phyloP scores from a whole-genome alignment of 2,329 filamentous ascomycete species.

The Diaporthe citri region DNA sequence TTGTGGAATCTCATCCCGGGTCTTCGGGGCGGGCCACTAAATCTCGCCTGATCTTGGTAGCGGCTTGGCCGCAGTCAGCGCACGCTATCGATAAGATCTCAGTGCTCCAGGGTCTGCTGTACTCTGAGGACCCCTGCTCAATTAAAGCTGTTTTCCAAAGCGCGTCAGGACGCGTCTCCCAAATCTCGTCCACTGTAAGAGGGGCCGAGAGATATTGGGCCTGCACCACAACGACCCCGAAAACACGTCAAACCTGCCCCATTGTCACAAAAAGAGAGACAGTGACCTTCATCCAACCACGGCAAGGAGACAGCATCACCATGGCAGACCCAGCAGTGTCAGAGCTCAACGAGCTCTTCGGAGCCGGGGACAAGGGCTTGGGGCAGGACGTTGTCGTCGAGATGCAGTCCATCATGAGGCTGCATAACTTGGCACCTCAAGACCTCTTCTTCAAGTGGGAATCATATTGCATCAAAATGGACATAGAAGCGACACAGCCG shows the following conservation, averaged over 20 bases:
- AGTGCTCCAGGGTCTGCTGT: not conserved
- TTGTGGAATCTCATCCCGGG: conserved; percentile 21
- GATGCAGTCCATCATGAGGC: conserved; percentile 85
- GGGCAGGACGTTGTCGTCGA: conserved; percentile 84
- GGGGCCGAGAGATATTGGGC: not conserved
- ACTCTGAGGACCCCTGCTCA: conserved; percentile 26
- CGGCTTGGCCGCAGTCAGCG: not conserved
- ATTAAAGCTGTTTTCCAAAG: conserved; percentile 27
- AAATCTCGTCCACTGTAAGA: conserved; percentile 24
- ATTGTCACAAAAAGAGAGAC: not conserved
- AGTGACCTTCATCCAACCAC: too few relatives aligned
- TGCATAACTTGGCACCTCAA: conserved; percentile 84
- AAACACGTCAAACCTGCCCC: not conserved
- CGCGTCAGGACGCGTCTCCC: conserved; percentile 39
- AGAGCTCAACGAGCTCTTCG: conserved; percentile 66
- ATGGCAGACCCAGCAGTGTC: conserved; percentile 56
- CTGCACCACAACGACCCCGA: not conserved
- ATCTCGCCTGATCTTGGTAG: conserved; percentile 31
- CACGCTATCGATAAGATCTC: conserved; percentile 30
- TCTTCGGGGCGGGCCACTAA: conserved; percentile 28
- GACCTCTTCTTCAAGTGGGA: conserved; percentile 99
- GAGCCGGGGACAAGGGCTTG: conserved; percentile 68
- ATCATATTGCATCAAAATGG: conserved; percentile 96
- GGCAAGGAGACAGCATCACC: conserved; percentile 37
- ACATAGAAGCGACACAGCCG: conserved; percentile 79